phyloP scores from a whole-genome alignment of 1,284 basidiomycete genomes.

The Melampsora larici-populina region DNA sequence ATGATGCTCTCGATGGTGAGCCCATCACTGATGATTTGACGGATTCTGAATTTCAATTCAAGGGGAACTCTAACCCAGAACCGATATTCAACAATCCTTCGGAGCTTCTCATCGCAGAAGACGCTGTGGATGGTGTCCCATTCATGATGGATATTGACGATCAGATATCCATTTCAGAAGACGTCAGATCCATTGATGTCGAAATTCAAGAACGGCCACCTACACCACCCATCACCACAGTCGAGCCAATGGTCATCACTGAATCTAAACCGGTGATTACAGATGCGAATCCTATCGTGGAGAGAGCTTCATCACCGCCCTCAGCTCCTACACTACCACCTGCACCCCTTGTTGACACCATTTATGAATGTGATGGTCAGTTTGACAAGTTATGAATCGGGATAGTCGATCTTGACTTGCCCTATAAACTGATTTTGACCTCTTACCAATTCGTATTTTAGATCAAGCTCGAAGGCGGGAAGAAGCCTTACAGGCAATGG shows the following conservation, averaged over 20 bases:
- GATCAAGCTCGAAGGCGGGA: conserved; percentile 42
- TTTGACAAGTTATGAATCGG: not conserved
- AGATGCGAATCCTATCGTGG: conserved; percentile 1
- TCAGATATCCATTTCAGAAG: not conserved
- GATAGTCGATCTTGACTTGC: not conserved
- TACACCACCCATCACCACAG: not conserved
- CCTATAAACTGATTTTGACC: not conserved
- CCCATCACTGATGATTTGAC: conserved; percentile 38
- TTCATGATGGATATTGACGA: not conserved
- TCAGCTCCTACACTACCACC: not conserved
- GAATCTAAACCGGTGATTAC: not conserved
- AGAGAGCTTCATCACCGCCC: conserved; percentile 12
- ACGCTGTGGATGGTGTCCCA: conserved; percentile 37
- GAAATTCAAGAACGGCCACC: too few relatives aligned
- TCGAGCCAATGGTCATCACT: conserved; percentile 6
- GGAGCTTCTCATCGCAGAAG: not conserved
- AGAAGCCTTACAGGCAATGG: conserved; percentile 59
- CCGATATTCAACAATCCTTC: not conserved
- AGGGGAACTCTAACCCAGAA: conserved; percentile 7
- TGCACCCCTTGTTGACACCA: conserved; percentile 8
- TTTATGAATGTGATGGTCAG: conserved; percentile 41
- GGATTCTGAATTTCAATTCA: conserved; percentile 32
- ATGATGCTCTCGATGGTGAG: conserved; percentile 40
- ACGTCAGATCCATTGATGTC: too few relatives aligned
- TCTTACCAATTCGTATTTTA: not conserved